Evolutionary conservation across 371 early-diverging fungal genomes (phyloP).

Genomic region (Mucor piriformis): DNA sequence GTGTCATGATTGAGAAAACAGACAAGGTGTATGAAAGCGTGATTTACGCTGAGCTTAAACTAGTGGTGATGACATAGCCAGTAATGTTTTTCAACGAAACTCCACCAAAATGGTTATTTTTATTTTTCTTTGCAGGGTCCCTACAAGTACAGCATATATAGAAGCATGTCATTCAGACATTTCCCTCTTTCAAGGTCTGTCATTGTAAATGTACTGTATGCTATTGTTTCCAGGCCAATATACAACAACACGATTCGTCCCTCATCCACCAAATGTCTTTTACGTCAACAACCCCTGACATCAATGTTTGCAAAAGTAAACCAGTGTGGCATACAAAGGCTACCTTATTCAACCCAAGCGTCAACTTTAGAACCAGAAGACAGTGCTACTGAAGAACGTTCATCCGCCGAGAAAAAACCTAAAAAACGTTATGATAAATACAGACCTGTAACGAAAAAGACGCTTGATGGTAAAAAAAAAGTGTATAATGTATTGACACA

Average conservation of each 20-base stretch:
- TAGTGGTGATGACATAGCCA: too few species aligned
- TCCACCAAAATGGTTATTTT: background rate
- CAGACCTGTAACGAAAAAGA: background rate
- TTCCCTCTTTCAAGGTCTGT: conserved; percentile 19
- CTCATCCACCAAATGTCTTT: background rate
- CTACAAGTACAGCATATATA: background rate
- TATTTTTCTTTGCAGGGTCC: background rate
- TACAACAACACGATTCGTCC: background rate
- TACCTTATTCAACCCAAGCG: conserved; percentile 5
- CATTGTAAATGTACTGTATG: conserved; percentile 19
- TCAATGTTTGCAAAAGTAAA: conserved; percentile 3
- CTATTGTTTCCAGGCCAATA: conserved; percentile 22
- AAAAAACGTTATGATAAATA: conserved; percentile 2
- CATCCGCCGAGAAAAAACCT: background rate
- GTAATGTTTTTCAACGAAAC: too few species aligned
- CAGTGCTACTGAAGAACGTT: background rate
- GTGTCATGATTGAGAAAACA: too few species aligned
- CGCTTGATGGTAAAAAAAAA: background rate
- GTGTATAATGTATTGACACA: conserved; percentile 7
- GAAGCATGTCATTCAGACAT: conserved; percentile 14
- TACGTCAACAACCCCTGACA: conserved; percentile 4
- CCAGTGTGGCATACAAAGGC: conserved; percentile 3
- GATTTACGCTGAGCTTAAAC: too few species aligned
- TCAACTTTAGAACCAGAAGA: background rate
- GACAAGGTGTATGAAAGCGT: too few species aligned